Base-by-base conservation (phyloP, 164 flowering plant genomes). In the Vitis amurensis region DNA sequence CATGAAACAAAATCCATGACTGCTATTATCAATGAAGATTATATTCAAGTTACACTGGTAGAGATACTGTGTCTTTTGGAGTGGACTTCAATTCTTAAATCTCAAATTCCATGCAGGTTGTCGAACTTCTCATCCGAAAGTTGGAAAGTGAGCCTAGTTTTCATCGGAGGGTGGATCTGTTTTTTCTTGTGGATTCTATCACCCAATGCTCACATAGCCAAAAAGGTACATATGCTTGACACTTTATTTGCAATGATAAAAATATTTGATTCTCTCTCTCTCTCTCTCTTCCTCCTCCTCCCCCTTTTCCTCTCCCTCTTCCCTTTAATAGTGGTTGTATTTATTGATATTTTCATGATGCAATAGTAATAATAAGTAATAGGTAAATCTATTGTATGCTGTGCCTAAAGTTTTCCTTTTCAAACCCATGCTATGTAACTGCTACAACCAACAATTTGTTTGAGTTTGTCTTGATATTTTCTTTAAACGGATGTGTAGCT, bases 141-240 rank as follows among this genome's bases (percentile, higher is more conserved):
- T 80, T 95, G 91, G 97, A 90, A 81, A 83, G 56, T 72, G 99
- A 93, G 76, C 70, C 94, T 44, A 90, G 89, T 79, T 87, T 76
- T 61, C 97, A 90, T 78, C 94, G 97, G 30, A 91, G 81, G 82
- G 91, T 95, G 78, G 98, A 93, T 73, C 76, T 95, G 27, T 93
- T 95, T 78, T 95, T 95, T 77, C 92, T 95, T 51, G 96, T 95
- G 64, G 99, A 95, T 80, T 95, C 99, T 29, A 95, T 95, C 64
- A 95, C 98, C 13, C 99, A 95, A 67, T 89, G 93, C 76, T 95
- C 99, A 27, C 98, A 95, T 77, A 90, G 80, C 78, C 98, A 95
- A 76, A 93, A 88, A 91, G 99, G 99, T 95, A 79, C 29, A 16
- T 67, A 16, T 16, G 37, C 15, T 48, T 62, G 31, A 27, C 16